phyloP scores from a whole-genome alignment of 2,329 filamentous ascomycete species.

The Alternaria sp. region DNA sequence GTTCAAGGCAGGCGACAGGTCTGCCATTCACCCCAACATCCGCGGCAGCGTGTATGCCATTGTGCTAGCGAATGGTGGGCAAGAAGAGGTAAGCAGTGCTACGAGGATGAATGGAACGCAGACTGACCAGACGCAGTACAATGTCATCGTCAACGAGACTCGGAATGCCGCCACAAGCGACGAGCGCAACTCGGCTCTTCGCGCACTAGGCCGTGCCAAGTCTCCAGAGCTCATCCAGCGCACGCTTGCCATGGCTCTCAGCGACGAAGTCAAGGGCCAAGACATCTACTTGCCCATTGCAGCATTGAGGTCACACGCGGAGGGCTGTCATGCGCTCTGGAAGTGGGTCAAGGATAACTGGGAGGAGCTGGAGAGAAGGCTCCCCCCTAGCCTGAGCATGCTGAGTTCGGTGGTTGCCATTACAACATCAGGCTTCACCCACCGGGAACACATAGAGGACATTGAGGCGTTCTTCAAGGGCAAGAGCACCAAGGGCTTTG shows the following conservation, averaged over 20 bases:
- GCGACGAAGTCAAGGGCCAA: slow-evolving; percentile 87
- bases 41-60: slow-evolving; percentile 86
- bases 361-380: slow-evolving; percentile 79
- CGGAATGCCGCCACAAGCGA: slow-evolving; percentile 77
- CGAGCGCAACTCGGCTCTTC: slow-evolving; percentile 90
- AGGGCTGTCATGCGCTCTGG: slow-evolving; percentile 82
- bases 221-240: slow-evolving; percentile 80
- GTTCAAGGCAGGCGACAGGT: slow-evolving; percentile 78
- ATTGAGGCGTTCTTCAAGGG: slow-evolving; percentile 81
- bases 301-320: slow-evolving; percentile 76
- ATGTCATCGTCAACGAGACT: slow-evolving; percentile 77
- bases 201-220: slow-evolving; percentile 78
- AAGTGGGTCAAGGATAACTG: slow-evolving; percentile 86
- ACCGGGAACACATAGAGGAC: slow-evolving; percentile 73
- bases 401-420: slow-evolving; percentile 83
- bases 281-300: slow-evolving; percentile 90
- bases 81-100: slow-evolving; percentile 68
- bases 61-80: slow-evolving; percentile 80
- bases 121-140: slow-evolving; percentile 62
- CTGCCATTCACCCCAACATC: slow-evolving; percentile 90
- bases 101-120: not conserved
- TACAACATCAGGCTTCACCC: slow-evolving; percentile 80
- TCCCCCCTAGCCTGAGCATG: slow-evolving; percentile 87
- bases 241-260: slow-evolving; percentile 76
- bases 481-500: slow-evolving; percentile 86